A percentile compares a stretch with the other conserved stretches of the same genome.
Evolutionary conservation across 2,329 filamentous ascomycete genomes (phyloP).

Genomic region (Endocalyx cinctus): DNA sequence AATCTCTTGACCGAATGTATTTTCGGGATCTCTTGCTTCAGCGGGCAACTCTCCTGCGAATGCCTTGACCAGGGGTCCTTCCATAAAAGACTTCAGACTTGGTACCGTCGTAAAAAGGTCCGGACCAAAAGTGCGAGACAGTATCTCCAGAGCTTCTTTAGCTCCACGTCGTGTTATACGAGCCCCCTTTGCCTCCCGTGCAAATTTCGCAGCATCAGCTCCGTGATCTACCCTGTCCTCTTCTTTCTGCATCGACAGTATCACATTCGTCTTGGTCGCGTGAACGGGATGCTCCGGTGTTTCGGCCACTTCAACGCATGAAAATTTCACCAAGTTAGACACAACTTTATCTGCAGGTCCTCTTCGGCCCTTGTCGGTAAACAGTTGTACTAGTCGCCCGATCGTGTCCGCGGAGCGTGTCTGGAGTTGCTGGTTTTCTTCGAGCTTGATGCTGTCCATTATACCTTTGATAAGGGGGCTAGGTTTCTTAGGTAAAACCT

Average conservation of each 20-base stretch:
- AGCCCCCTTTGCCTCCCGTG: constrained; percentile 81
- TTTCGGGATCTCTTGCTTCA: constrained; percentile 68
- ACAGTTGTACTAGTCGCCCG: constrained; percentile 77
- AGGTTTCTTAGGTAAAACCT: constrained; percentile 85
- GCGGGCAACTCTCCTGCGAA: constrained; percentile 69
- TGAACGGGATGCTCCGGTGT: constrained; percentile 93
- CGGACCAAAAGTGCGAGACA: constrained; percentile 74
- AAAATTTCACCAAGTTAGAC: constrained; percentile 93
- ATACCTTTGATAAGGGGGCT: constrained; percentile 89
- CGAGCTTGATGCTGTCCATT: constrained; percentile 96
- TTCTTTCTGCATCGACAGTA: constrained; percentile 93
- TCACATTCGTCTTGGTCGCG: constrained; percentile 69
- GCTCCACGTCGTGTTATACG: constrained; percentile 87
- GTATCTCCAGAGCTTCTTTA: constrained; percentile 86
- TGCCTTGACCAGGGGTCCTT: constrained; percentile 69
- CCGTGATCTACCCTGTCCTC: constrained; percentile 87
- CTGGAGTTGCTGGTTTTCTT: constrained; percentile 87
- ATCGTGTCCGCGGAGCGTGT: constrained; percentile 81
- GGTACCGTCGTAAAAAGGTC: constrained; percentile 79
- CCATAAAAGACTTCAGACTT: constrained; percentile 75
- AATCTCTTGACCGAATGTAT: constrained; percentile 80
- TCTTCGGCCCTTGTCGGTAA: constrained; percentile 72
- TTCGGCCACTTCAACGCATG: constrained; percentile 94
- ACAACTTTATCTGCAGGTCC: constrained; percentile 95
- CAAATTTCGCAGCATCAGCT: constrained; percentile 83